phyloP scores from a whole-genome alignment of 345 rosid species.

The Hirschfeldia incana region DNA sequence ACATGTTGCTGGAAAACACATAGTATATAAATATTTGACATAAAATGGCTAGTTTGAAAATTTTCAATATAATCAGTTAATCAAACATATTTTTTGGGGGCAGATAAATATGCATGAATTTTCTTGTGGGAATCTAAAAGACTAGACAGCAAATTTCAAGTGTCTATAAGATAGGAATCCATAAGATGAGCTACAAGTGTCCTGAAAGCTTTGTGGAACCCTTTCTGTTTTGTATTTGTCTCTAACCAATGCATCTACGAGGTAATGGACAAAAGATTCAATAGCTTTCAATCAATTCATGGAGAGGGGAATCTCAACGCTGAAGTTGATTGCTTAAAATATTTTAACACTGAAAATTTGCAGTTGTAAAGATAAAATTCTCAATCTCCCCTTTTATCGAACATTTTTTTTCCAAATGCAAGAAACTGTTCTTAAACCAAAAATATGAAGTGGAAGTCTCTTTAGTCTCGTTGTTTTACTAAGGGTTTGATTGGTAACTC shows the following conservation, averaged over 20 bases:
- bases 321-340: conserved; percentile 7
- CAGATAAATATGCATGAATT: neutral
- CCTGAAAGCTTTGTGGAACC: conserved; percentile 14
- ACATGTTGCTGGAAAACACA: too few relatives aligned
- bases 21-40: neutral
- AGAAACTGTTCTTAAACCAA: neutral
- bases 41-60: neutral
- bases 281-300: conserved; percentile 4
- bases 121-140: neutral
- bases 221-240: conserved; percentile 18
- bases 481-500: too few relatives aligned
- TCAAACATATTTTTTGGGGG: neutral
- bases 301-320: conserved; percentile 29
- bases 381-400: neutral
- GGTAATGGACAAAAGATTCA: conserved; percentile 25
- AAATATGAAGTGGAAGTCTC: too few relatives aligned
- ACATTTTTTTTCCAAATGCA: neutral
- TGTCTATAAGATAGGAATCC: neutral
- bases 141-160: neutral
- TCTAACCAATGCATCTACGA: conserved; percentile 19
- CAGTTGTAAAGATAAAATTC: neutral
- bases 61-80: neutral
- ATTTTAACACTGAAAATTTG: conserved; percentile 1
- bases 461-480: too few relatives aligned
- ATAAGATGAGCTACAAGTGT: neutral